These are phyloP conservation scores for Thelephora ganbajun DNA, from an alignment of 768 basidiomycete species.

Conservation along the genomic window DNA sequence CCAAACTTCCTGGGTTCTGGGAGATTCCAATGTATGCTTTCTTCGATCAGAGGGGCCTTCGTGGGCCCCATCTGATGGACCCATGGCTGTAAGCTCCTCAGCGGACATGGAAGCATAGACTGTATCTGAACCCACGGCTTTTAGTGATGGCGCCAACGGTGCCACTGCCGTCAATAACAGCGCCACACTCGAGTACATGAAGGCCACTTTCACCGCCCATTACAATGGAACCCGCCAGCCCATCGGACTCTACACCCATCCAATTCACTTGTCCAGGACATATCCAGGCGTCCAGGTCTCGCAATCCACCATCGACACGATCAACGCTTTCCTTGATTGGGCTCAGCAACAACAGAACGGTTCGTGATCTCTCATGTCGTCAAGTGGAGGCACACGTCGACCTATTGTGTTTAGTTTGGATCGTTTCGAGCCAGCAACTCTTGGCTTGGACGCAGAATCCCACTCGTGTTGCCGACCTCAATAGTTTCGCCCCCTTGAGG, in stretches of 20 bases:
- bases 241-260: slow-evolving; percentile 71
- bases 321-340: slow-evolving; percentile 75
- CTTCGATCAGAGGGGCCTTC: slow-evolving; percentile 44
- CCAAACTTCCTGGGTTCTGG: slow-evolving; percentile 68
- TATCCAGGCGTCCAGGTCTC: slow-evolving; percentile 44
- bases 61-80: slow-evolving; percentile 64
- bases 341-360: slow-evolving; percentile 57
- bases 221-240: slow-evolving; percentile 68
- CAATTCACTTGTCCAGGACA: slow-evolving; percentile 53
- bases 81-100: slow-evolving; percentile 51
- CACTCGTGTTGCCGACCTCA: slow-evolving; percentile 44
- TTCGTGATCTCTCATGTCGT: slow-evolving; percentile 11
- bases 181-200: slow-evolving; percentile 58
- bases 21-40: slow-evolving; percentile 76
- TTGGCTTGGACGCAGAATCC: slow-evolving; percentile 67
- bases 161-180: slow-evolving; percentile 33
- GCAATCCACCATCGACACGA: slow-evolving; percentile 52
- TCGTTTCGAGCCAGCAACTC: slow-evolving; percentile 58
- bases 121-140: neutral
- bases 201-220: slow-evolving; percentile 59
- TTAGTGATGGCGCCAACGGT: slow-evolving; percentile 43
- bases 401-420: slow-evolving; percentile 37
- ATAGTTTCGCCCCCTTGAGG: slow-evolving; percentile 36
- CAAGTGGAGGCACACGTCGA: neutral
- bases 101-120: neutral